A percentile compares a stretch with the other conserved stretches of the same genome.
Conservation (phyloP, 108 stramenopile genomes). For the Fragilaria crotonensis region DNA sequence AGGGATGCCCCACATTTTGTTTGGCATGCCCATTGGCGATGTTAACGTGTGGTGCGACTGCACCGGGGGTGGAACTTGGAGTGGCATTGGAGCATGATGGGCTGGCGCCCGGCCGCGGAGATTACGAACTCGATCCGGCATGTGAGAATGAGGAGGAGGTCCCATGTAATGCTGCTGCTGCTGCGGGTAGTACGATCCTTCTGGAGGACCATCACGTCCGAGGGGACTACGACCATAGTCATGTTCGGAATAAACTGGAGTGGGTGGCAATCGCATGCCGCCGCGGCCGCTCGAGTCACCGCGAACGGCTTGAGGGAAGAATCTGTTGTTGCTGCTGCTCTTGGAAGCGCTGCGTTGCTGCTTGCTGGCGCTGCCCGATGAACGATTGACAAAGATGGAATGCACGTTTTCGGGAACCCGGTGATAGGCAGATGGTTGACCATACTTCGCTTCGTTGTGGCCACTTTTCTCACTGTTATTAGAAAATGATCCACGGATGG, state of each 20-base stretch:
- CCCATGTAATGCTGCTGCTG: constrained; percentile 10
- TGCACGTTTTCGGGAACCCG: background rate
- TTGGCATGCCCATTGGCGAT: constrained; percentile 49
- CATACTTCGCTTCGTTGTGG: background rate
- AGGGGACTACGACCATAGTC: constrained; percentile 42
- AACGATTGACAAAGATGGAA: background rate
- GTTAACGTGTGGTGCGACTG: constrained; percentile 70
- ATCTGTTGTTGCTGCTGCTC: background rate
- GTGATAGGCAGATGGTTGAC: background rate
- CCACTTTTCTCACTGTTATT: background rate
- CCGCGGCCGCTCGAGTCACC: background rate
- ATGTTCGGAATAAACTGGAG: constrained; percentile 31
- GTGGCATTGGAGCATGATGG: constrained; percentile 37
- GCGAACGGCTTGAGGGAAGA: no score
- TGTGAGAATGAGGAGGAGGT: constrained; percentile 15
- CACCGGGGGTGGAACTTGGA: constrained; percentile 64
- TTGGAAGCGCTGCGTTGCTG: background rate
- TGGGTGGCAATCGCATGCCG: constrained; percentile 22
- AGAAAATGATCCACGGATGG: background rate
- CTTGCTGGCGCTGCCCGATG: background rate
- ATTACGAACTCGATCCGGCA: constrained; percentile 67
- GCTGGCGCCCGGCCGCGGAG: constrained; percentile 61
- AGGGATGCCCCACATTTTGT: constrained; percentile 31
- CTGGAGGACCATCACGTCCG: constrained; percentile 9
- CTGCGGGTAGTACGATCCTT: constrained; percentile 17